A percentile compares a stretch with the other conserved stretches of the same genome.
Conservation (phyloP, 164 flowering plant genomes). For the Amborella trichopoda region DNA sequence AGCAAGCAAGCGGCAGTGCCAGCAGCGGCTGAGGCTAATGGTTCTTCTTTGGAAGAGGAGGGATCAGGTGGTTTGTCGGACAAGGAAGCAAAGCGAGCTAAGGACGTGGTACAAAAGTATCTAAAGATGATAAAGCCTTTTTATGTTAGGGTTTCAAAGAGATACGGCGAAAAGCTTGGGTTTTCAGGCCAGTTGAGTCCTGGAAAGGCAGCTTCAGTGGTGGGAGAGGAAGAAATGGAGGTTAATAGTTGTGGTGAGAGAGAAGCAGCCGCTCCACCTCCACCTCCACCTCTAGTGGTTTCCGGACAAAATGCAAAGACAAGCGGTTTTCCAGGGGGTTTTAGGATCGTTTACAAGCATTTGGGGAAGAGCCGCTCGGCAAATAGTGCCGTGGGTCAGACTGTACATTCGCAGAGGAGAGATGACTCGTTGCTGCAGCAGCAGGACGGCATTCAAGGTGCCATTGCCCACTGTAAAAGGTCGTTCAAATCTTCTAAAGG, state of each 20-base stretch:
- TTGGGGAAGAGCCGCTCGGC: slow-evolving; percentile 74
- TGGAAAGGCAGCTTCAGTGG: slow-evolving; percentile 2
- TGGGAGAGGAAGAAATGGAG: background rate
- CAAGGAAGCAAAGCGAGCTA: slow-evolving; percentile 27
- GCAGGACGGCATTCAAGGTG: slow-evolving; percentile 85
- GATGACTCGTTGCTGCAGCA: slow-evolving; percentile 81
- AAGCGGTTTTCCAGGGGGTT: slow-evolving; percentile 32
- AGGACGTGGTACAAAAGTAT: slow-evolving; percentile 56
- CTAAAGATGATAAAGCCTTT: slow-evolving; percentile 75
- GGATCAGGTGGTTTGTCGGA: slow-evolving; percentile 6
- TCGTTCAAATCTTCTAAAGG: slow-evolving; percentile 68
- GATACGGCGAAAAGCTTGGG: slow-evolving; percentile 38
- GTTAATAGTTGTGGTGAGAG: background rate
- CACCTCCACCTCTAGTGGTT: background rate
- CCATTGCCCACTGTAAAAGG: slow-evolving; percentile 83
- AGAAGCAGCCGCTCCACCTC: background rate
- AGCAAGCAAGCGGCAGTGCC: slow-evolving; percentile 9
- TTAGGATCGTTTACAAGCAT: slow-evolving; percentile 56
- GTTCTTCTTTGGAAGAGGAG: too few species aligned
- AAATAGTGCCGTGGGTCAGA: slow-evolving; percentile 28
- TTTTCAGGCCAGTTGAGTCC: slow-evolving; percentile 33
- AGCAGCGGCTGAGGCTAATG: slow-evolving; percentile 12
- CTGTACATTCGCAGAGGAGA: slow-evolving; percentile 23
- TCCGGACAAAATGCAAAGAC: slow-evolving; percentile 15
- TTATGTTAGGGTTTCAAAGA: slow-evolving; percentile 48